Base-by-base conservation (phyloP, 2,329 filamentous ascomycete genomes). In the Pestalotiopsis sp. region DNA sequence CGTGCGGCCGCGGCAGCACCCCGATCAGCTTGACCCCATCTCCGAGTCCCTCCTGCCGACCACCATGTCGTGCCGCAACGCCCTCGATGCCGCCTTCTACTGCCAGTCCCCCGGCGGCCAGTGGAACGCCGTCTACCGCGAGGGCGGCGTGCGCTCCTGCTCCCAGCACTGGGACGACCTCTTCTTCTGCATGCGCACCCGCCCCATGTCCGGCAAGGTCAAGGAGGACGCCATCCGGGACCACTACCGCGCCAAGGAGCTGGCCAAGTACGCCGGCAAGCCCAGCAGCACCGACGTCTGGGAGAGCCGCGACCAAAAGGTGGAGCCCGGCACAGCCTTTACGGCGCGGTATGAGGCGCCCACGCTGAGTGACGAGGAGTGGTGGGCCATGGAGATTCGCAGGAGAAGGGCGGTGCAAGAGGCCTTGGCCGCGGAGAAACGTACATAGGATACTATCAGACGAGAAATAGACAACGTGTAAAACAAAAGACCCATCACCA, bases 111-210 rank as follows among this genome's bases (percentile, higher is more conserved):
- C 97, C 9, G 95, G 94, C 66, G 94, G 95, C 0, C 95, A 98
- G 79, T 97, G 95, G 85, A 94, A 93, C 76, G 90, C 94, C 76
- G 88, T 98, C 49, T 99, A 98, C 85, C 92, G 96, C 52, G 91
- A 94, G 77, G 96, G 96, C 70, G 83, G 85, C 57, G 83, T 97
- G 76, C 89, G 91, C 59, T 86, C 88, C 3, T 99, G 96, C 85
- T 89, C 86, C 70, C 92, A 97, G 73, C 91, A 94, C 71, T 98
- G 95, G 94, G 88, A 91, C 70, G 93, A 97, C 80, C 98, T 97
- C 81, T 97, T 95, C 93, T 95, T 98, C 83, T 99, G 96, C 85
- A 98, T 98, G 95, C 91, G 93, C 72, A 91, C 90, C 49, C 90
- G 92, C 75, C 86, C 87, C 2, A 90, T 90, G 76, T 80, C 85